Conservation (phyloP, 176 grass and related monocot species). For the Metroxylon sagu region DNA sequence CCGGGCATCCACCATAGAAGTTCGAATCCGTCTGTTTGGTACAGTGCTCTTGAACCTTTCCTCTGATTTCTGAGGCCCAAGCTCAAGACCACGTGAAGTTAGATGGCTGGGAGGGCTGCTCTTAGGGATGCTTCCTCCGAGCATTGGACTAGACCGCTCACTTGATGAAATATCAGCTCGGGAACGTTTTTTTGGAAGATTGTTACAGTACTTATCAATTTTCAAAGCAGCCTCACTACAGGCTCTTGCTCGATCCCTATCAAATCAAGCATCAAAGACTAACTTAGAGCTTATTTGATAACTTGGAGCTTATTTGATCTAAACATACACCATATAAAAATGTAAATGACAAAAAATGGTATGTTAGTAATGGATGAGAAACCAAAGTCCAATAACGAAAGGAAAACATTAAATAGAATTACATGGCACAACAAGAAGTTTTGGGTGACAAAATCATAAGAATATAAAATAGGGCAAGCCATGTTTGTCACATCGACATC, state of each 20-base stretch:
- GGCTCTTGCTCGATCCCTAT: constrained; percentile 40
- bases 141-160: constrained; percentile 32
- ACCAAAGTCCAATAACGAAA: too few relatives aligned
- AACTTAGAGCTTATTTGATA: too few relatives aligned
- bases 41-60: constrained; percentile 46
- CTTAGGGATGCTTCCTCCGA: constrained; percentile 42
- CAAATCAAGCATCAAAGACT: background rate
- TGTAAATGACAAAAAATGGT: too few relatives aligned
- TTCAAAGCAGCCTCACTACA: constrained; percentile 44
- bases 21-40: constrained; percentile 60
- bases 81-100: constrained; percentile 49
- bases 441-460: too few relatives aligned
- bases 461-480: too few relatives aligned
- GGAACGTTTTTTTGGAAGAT: constrained; percentile 49
- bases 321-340: too few relatives aligned
- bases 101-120: constrained; percentile 33
- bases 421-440: too few relatives aligned
- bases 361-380: too few relatives aligned
- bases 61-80: constrained; percentile 55
- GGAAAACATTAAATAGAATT: too few relatives aligned
- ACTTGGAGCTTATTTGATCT: too few relatives aligned
- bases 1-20: constrained; percentile 48
- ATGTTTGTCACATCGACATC: too few relatives aligned
- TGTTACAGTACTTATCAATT: constrained; percentile 44
- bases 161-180: constrained; percentile 48